A percentile compares a stretch with the other conserved stretches of the same genome.
Evolutionary conservation across 169 alveolate species (phyloP).

Genomic region (Theileria parva): DNA sequence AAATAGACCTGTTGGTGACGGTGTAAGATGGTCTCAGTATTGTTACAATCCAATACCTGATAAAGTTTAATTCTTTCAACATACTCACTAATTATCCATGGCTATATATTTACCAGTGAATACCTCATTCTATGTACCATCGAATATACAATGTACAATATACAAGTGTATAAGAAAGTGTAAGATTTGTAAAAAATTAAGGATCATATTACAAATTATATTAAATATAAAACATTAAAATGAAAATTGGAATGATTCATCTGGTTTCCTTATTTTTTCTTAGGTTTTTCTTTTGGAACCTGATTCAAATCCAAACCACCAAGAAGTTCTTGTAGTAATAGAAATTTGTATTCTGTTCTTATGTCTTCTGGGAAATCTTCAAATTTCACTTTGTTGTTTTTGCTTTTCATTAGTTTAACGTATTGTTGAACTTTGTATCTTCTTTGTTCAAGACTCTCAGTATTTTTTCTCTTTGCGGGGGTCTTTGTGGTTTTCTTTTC

Average conservation of each 20-base stretch:
- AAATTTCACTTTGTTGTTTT: no score
- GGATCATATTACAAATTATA: background rate
- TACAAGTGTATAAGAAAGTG: background rate
- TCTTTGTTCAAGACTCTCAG: background rate
- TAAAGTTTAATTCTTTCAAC: constrained; percentile 39
- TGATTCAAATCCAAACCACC: background rate
- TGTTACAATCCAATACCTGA: constrained; percentile 59
- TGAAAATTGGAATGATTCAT: background rate
- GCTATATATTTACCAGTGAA: background rate
- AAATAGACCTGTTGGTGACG: constrained; percentile 88
- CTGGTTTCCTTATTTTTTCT: background rate
- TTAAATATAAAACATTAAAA: background rate
- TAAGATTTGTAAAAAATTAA: constrained; percentile 2
- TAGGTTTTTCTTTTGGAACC: background rate
- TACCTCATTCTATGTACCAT: no score
- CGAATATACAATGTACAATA: background rate
- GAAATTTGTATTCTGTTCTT: background rate
- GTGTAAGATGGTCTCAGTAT: constrained; percentile 85
- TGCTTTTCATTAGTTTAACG: background rate
- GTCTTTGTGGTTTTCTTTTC: no score
- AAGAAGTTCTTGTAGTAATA: background rate
- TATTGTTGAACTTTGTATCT: background rate
- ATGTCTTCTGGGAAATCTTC: background rate
- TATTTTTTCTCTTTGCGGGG: background rate
- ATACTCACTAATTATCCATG: background rate